A percentile compares a stretch with the other conserved stretches of the same genome.
phyloP scores from a whole-genome alignment of 495 filamentous ascomycete genomes.

The Penicillium longicatenatum region DNA sequence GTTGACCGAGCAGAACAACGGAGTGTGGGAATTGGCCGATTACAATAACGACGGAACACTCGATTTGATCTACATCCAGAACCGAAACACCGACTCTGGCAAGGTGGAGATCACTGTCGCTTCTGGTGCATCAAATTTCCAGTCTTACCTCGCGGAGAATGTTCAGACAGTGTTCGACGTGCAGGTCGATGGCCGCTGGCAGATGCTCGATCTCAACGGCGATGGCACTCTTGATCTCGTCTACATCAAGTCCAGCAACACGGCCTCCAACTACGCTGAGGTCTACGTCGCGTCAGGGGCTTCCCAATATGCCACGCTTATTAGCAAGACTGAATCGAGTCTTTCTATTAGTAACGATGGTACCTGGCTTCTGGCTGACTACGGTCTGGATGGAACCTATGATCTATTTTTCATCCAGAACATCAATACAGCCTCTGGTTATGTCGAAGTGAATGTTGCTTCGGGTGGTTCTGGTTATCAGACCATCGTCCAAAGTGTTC shows the following conservation, averaged over 20 bases:
- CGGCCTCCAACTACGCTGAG: not conserved
- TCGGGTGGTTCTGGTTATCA: not conserved
- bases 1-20: not conserved
- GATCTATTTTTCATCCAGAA: not conserved
- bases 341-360: not conserved
- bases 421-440: not conserved
- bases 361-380: not conserved
- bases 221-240: not conserved
- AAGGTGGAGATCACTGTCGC: not conserved
- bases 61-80: slow-evolving; percentile 1
- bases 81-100: not conserved
- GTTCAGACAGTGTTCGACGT: not conserved
- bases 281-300: not conserved
- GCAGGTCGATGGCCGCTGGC: not conserved
- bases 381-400: not conserved
- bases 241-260: not conserved
- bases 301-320: not conserved
- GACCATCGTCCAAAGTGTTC: not conserved
- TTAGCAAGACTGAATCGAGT: not conserved
- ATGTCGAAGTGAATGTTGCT: not conserved
- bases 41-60: not conserved
- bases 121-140: not conserved
- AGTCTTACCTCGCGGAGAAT: not conserved
- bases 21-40: not conserved
- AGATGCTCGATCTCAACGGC: not conserved